Base-by-base conservation (phyloP, 306 rosid genomes). In the Corylus heterophylla region DNA sequence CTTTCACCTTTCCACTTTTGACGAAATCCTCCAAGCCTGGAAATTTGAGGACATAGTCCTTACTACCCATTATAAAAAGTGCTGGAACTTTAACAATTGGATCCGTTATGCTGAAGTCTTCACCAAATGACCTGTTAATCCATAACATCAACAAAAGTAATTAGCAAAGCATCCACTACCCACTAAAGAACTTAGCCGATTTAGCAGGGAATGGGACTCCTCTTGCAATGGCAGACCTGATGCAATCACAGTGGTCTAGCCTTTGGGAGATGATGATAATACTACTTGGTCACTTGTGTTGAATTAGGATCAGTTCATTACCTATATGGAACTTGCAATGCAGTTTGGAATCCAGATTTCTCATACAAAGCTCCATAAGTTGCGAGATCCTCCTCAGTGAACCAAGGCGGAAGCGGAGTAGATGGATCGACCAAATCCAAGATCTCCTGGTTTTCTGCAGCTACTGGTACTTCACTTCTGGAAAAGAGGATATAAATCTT, bases 281-380 rank as follows among this genome's bases (percentile, higher is more conserved):
- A 35, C 35, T 12, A 14, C 10, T 64, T 31, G 35, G 35, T 31
- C 35, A 31, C 35, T 49, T 18, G 17, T n/a, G 27, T 62, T 11
- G 47, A 51, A 35, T 25, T 37, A 22, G 76, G 77, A 69, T 42
- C 50, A 76, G 54, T 37, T 20, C 22, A 39, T 75, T 82, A 92
- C 97, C 98, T 92, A 61, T 90, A 94, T 52, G 96, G 93, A 84
- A 94, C 76, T 86, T 92, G 86, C 82, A 94, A 75, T 9, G 96
- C 88, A 35, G 93, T 88, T 80, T 9, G 80, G 74, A 94, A 88
- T 35, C 98, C 97, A 20, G 97, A 92, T 86, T 90, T 92, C 86
- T 89, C 87, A 82, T 88, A 94, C 80, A 87, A 78, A 54, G 83
- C 88, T 27, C 88, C 94, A 48, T 94, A 94, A 49, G 79, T 56